phyloP scores from a whole-genome alignment of 805 yeast species.

The Cyberlindnera japonica region DNA sequence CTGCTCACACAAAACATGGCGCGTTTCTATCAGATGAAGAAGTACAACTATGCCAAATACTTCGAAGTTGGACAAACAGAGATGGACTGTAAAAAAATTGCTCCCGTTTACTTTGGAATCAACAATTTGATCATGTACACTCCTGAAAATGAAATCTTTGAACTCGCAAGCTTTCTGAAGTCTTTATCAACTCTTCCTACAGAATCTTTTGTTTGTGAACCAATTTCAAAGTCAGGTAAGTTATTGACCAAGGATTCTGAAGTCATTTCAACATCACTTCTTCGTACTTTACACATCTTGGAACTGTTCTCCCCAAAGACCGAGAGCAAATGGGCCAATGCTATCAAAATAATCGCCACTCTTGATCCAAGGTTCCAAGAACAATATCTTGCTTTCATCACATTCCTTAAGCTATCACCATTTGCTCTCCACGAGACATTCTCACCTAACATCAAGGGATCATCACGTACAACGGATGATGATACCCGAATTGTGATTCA shows the following conservation, averaged over 20 bases:
- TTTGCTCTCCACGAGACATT: conserved; percentile 34
- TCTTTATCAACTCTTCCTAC: conserved; percentile 11
- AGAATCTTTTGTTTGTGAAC: conserved; percentile 25
- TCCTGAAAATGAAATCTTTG: conserved; percentile 27
- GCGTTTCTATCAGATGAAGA: too few species aligned
- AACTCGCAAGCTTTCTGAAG: conserved; percentile 27
- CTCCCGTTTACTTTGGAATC: conserved; percentile 45
- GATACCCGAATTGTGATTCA: conserved; percentile 33
- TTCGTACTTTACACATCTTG: conserved; percentile 49
- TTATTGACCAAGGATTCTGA: conserved; percentile 46
- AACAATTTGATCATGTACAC: conserved; percentile 32
- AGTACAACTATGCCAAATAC: too few species aligned
- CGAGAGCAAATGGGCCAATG: conserved; percentile 46
- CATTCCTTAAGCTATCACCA: conserved; percentile 43
- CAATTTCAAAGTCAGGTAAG: conserved; percentile 17
- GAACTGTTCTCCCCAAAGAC: conserved; percentile 39
- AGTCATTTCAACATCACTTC: conserved; percentile 50
- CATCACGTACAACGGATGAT: conserved; percentile 31
- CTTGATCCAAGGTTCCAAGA: conserved; percentile 35
- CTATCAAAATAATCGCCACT: conserved; percentile 34
- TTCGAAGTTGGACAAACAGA: conserved; percentile 41
- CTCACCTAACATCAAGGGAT: conserved; percentile 36
- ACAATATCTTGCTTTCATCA: conserved; percentile 43
- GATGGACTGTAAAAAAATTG: conserved; percentile 50
- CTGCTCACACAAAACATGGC: too few species aligned